Evolutionary conservation across 495 filamentous ascomycete species (phyloP), one percentile per base, ranked within the genome.

Genomic region (Evernia prunastri): DNA sequence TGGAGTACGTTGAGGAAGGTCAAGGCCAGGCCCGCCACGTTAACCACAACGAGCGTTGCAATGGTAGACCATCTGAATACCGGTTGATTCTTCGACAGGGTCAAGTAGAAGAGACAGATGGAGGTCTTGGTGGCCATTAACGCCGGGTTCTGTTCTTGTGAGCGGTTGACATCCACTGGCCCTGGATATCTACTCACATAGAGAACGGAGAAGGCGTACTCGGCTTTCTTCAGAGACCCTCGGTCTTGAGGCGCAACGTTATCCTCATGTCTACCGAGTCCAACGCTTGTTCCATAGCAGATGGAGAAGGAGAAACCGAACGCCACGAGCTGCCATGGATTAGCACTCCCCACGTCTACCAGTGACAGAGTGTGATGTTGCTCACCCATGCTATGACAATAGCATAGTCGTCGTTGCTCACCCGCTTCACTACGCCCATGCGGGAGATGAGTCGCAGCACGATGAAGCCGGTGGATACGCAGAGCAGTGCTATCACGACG

Each of bases 1-100:
- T 96, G 92, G 67, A 96, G 90, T 69, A 93, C 84, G 72, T 93
- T 95, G 72, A 96, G 78, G 49, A 96, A 78, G 4, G 90, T 94
- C 68, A 97, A 77, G 15, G 90, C 87, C 8, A 87, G 67, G 11
- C 92, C 93, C 27, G 88, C 89, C 4, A 82, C 73, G 70, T 93
- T 93, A 58, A 94, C 91, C 20, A 92, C 83, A 39, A 76, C 73
- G 9, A 95, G 74, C 4, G 89, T 89, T 23, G 78, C 79, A 77
- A 89, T 88, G 29, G 87, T 90, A 4, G 84, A 81, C 75, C 84
- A 83, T 66, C 85, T 82, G 69, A 92, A 86, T 37, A 90, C 76
- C 67, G 86, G 86, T 49, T 91, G 86, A 39, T 86, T 86, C 68
- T 84, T 86, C 10, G 90, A 87, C 58, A 96, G 76, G 39, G 87